Percentiles rank a stretch among this genome's conserved stretches.
phyloP scores from a whole-genome alignment of 768 basidiomycete genomes.

The Tulasnella sp. region DNA sequence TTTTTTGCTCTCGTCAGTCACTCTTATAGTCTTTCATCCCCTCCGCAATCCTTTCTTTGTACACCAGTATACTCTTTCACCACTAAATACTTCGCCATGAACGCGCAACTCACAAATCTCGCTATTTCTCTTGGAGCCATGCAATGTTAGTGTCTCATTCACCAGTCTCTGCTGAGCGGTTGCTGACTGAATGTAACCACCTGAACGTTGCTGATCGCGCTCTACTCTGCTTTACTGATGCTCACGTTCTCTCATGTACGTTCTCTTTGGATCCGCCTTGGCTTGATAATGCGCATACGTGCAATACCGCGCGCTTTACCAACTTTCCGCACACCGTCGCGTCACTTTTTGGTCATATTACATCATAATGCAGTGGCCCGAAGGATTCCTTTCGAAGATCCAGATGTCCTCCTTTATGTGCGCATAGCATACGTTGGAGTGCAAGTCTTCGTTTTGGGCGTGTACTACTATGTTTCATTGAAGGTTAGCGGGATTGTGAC shows the following conservation, averaged over 20 bases:
- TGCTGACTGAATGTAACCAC: not conserved
- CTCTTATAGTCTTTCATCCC: slow-evolving; percentile 7
- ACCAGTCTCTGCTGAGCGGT: not conserved
- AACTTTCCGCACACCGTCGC: not conserved
- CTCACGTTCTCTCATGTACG: not conserved
- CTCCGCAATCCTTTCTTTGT: not conserved
- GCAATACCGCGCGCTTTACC: not conserved
- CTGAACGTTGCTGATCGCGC: no score
- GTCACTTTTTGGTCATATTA: not conserved
- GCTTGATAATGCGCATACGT: not conserved
- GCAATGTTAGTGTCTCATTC: slow-evolving; percentile 45
- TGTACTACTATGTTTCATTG: slow-evolving; percentile 70
- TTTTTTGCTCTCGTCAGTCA: not conserved
- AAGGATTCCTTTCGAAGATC: slow-evolving; percentile 83
- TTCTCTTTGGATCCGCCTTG: not conserved
- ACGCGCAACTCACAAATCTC: slow-evolving; percentile 65
- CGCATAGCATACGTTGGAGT: slow-evolving; percentile 69
- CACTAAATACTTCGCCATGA: slow-evolving; percentile 34
- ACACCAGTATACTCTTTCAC: not conserved
- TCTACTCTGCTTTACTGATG: not conserved
- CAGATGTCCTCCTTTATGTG: slow-evolving; percentile 64
- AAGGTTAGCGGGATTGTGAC: slow-evolving; percentile 37
- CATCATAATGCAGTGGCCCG: slow-evolving; percentile 54
- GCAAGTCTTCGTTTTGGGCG: slow-evolving; percentile 55
- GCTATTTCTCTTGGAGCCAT: slow-evolving; percentile 85